phyloP scores from a whole-genome alignment of 768 basidiomycete genomes.

The Russula ochroleuca region DNA sequence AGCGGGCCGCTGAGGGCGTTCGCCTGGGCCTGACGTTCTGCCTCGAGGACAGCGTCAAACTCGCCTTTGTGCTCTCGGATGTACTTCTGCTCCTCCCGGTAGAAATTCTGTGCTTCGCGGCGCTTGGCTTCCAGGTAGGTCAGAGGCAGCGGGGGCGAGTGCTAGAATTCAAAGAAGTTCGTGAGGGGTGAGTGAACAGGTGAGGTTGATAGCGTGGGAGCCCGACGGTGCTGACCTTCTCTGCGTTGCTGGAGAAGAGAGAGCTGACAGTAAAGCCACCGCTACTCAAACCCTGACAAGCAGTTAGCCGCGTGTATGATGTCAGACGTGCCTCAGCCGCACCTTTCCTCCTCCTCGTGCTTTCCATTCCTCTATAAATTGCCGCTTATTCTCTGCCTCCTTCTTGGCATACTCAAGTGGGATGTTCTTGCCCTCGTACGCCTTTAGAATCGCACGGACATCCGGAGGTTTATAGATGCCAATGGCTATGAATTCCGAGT shows the following conservation, averaged over 20 bases:
- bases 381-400: conserved; percentile 77
- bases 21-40: conserved; percentile 47
- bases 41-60: conserved; percentile 49
- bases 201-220: neutral
- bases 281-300: conserved; percentile 34
- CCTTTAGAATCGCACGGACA: conserved; percentile 80
- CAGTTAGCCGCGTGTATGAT: conserved; percentile 26
- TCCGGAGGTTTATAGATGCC: conserved; percentile 87
- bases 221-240: conserved; percentile 32
- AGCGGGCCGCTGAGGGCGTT: conserved; percentile 46
- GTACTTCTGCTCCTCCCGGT: conserved; percentile 51
- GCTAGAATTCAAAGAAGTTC: conserved; percentile 23
- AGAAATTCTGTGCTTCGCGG: conserved; percentile 46
- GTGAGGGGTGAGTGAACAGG: neutral
- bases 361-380: conserved; percentile 81
- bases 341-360: conserved; percentile 32
- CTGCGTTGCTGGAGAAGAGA: conserved; percentile 38
- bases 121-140: conserved; percentile 53
- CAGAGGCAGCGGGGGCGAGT: conserved; percentile 38
- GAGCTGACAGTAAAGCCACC: conserved; percentile 44
- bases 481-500: conserved; percentile 54
- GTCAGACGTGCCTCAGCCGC: neutral
- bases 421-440: conserved; percentile 85
- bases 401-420: conserved; percentile 83
- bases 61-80: conserved; percentile 47